Percentiles rank a stretch among this genome's conserved stretches.
Evolutionary conservation across 345 rosid species (phyloP).

Genomic region (Euphorbia peplus): DNA sequence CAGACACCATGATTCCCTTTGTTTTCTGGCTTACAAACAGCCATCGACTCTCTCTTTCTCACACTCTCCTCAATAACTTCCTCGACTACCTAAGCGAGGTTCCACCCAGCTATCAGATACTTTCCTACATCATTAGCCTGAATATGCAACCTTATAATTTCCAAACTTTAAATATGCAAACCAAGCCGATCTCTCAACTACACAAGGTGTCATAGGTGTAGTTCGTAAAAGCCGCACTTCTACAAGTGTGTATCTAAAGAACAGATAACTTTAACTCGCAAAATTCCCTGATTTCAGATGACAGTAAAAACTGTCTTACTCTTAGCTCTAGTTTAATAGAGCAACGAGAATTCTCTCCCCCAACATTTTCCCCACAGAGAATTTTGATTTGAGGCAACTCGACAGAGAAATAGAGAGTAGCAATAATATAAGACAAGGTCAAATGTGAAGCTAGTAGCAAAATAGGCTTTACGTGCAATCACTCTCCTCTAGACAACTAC

Average conservation of each 20-base stretch:
- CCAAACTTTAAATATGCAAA: too few relatives aligned
- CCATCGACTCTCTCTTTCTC: not conserved
- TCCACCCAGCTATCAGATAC: too few relatives aligned
- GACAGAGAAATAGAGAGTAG: not conserved
- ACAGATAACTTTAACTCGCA: not conserved
- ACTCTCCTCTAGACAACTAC: not conserved
- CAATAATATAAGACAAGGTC: too few relatives aligned
- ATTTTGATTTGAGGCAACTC: not conserved
- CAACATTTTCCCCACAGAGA: not conserved
- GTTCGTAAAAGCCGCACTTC: not conserved
- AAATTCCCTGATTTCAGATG: not conserved
- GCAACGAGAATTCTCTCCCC: not conserved
- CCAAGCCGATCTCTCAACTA: not conserved
- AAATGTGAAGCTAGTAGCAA: not conserved
- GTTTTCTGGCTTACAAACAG: not conserved
- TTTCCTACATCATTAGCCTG: constrained; percentile 1
- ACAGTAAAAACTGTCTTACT: not conserved
- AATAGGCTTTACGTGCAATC: not conserved
- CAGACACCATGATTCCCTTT: not conserved
- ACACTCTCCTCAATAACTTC: not conserved
- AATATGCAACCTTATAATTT: not conserved
- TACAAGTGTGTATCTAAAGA: not conserved
- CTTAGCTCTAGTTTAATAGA: too few relatives aligned
- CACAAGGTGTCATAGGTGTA: too few relatives aligned
- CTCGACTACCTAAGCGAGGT: not conserved